Percentiles rank a stretch among this genome's conserved stretches.
These are phyloP conservation scores for Umbilicus rupestris DNA, from an alignment of 164 flowering plant species.

Conservation along the genomic window DNA sequence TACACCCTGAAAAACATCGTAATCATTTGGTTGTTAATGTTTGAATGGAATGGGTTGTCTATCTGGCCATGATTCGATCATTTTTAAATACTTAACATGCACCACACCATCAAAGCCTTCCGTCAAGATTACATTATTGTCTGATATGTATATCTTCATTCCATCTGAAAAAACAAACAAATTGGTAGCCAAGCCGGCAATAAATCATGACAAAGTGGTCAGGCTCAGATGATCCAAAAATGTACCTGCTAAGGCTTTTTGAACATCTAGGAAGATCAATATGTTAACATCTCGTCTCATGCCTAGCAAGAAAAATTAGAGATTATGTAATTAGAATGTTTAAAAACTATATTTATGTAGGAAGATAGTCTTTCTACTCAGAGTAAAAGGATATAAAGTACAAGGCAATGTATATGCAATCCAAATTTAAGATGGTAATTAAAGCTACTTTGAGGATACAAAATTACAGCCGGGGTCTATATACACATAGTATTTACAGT, in stretches of 20 bases:
- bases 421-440: too few relatives aligned
- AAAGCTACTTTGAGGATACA: too few relatives aligned
- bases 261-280: slow-evolving; percentile 63
- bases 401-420: too few relatives aligned
- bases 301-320: slow-evolving; percentile 28
- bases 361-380: too few relatives aligned
- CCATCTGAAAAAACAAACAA: slow-evolving; percentile 41
- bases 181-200: too few relatives aligned
- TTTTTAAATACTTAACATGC: slow-evolving; percentile 62
- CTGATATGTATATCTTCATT: slow-evolving; percentile 83
- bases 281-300: slow-evolving; percentile 73
- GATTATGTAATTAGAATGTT: too few relatives aligned
- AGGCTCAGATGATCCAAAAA: not conserved
- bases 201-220: not conserved
- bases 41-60: slow-evolving; percentile 39
- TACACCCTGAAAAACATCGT: too few relatives aligned
- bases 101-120: slow-evolving; percentile 91
- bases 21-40: not conserved
- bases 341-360: too few relatives aligned
- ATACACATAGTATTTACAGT: too few relatives aligned
- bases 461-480: too few relatives aligned
- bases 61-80: slow-evolving; percentile 79
- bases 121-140: slow-evolving; percentile 79
- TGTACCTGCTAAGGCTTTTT: slow-evolving; percentile 79
- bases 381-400: too few relatives aligned